Percentiles rank a stretch among this genome's conserved stretches.
These are phyloP conservation scores for Cetradonia linearis DNA, from an alignment of 495 filamentous ascomycete genomes.

Conservation along the genomic window DNA sequence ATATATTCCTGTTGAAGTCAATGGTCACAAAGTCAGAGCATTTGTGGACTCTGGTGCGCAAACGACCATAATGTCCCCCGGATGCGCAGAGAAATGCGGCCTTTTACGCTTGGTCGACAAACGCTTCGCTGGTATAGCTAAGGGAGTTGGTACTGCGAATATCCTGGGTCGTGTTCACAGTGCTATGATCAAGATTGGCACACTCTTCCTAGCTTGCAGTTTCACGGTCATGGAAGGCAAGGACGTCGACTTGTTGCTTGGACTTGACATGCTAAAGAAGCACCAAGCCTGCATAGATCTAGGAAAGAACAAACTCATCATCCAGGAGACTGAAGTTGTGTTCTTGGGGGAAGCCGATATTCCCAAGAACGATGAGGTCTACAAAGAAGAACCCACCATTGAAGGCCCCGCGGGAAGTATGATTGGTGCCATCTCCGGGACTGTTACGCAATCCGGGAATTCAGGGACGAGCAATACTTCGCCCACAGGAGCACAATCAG, in stretches of 20 bases:
- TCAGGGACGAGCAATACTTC: constrained; percentile 14
- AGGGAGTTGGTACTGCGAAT: constrained; percentile 84
- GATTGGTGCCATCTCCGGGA: constrained; percentile 76
- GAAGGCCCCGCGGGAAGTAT: constrained; percentile 76
- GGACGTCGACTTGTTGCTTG: constrained; percentile 86
- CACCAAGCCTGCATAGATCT: constrained; percentile 92
- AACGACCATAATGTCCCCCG: constrained; percentile 96
- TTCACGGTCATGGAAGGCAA: constrained; percentile 99
- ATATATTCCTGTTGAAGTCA: constrained; percentile 93
- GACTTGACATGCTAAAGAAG: constrained; percentile 90
- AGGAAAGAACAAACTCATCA: constrained; percentile 63
- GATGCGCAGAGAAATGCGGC: constrained; percentile 79
- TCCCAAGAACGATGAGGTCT: constrained; percentile 65
- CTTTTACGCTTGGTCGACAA: constrained; percentile 96
- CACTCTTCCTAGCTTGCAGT: constrained; percentile 75
- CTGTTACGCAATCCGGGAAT: constrained; percentile 45
- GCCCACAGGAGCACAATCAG: constrained; percentile 13
- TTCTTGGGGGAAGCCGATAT: constrained; percentile 93
- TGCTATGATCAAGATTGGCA: constrained; percentile 86
- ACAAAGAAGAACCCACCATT: constrained; percentile 72
- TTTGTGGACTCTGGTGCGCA: constrained; percentile 97
- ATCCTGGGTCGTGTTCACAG: constrained; percentile 93
- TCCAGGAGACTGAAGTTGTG: constrained; percentile 75
- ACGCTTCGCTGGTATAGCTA: constrained; percentile 81
- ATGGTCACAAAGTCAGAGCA: constrained; percentile 82